Conservation (phyloP, 257 asterid genomes). For the Galeopsis tetrahit region DNA sequence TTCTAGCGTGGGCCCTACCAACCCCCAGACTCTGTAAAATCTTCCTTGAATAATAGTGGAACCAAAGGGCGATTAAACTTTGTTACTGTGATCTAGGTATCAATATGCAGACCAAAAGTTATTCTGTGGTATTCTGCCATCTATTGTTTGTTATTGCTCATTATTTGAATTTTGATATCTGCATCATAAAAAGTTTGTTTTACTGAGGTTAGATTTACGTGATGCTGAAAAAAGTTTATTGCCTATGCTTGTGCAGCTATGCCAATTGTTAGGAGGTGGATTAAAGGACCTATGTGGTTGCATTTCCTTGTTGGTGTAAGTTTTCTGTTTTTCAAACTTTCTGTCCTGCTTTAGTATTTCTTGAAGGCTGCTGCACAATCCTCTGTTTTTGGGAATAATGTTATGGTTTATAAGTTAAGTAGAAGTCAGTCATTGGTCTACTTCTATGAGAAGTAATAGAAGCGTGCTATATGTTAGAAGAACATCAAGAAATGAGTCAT, state of each 20-base stretch:
- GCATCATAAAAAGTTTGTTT: neutral
- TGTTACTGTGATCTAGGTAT: neutral
- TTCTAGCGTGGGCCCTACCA: neutral
- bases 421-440: constrained; percentile 1
- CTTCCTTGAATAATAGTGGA: neutral
- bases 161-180: neutral
- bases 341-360: neutral
- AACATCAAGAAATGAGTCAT: neutral
- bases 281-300: constrained; percentile 92
- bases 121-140: constrained; percentile 3
- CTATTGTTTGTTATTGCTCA: neutral
- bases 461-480: neutral
- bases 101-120: neutral
- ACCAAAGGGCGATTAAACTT: constrained; percentile 3
- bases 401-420: neutral
- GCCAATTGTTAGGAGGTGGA: constrained; percentile 77
- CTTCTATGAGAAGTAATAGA: neutral
- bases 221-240: neutral
- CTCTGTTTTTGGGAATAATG: neutral
- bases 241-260: constrained; percentile 56
- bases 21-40: neutral
- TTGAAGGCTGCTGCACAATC: neutral
- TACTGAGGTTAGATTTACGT: neutral
- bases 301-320: constrained; percentile 93
- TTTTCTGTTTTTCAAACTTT: constrained; percentile 28